Evolutionary conservation across 2,329 filamentous ascomycete species (phyloP).

Genomic region (Fusarium clavum): DNA sequence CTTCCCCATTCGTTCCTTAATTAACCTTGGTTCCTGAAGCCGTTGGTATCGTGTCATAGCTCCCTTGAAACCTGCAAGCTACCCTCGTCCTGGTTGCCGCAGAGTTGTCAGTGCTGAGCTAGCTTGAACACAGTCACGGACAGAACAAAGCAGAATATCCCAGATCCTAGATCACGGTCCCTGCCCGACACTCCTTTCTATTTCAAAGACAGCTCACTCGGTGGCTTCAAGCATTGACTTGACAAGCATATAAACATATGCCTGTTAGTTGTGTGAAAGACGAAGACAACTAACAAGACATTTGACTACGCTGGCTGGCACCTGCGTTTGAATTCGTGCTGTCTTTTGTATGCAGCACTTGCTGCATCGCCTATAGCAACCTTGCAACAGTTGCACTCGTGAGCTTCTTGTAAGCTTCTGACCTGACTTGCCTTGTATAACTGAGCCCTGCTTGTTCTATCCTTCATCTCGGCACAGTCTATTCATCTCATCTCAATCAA

Average conservation of each 20-base stretch:
- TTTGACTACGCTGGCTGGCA: conserved; percentile 34
- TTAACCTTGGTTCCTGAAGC: conserved; percentile 23
- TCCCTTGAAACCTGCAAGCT: conserved; percentile 32
- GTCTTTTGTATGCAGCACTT: conserved; percentile 16
- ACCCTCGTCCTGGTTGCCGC: conserved; percentile 25
- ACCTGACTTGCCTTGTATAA: conserved; percentile 15
- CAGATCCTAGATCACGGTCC: conserved; percentile 14
- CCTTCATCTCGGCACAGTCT: conserved; percentile 25
- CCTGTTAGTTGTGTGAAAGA: conserved; percentile 17
- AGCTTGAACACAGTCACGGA: conserved; percentile 6
- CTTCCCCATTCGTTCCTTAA: conserved; percentile 36
- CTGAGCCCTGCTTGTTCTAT: conserved; percentile 8
- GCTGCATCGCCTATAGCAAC: conserved; percentile 4
- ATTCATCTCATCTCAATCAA: conserved; percentile 7
- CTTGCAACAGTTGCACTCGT: conserved; percentile 17
- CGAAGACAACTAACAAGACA: conserved; percentile 14
- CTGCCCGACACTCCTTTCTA: conserved; percentile 33
- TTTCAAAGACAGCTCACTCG: conserved; percentile 13
- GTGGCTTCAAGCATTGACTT: conserved; percentile 10
- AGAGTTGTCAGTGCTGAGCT: conserved; percentile 25
- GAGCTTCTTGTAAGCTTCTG: conserved; percentile 6
- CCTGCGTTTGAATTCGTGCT: conserved; percentile 33
- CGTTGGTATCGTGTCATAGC: conserved; percentile 35
- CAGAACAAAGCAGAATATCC: conserved; percentile 11
- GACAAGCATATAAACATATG: conserved; percentile 17